Base-by-base conservation (phyloP, 164 flowering plant species). In the Umbellularia californica region DNA sequence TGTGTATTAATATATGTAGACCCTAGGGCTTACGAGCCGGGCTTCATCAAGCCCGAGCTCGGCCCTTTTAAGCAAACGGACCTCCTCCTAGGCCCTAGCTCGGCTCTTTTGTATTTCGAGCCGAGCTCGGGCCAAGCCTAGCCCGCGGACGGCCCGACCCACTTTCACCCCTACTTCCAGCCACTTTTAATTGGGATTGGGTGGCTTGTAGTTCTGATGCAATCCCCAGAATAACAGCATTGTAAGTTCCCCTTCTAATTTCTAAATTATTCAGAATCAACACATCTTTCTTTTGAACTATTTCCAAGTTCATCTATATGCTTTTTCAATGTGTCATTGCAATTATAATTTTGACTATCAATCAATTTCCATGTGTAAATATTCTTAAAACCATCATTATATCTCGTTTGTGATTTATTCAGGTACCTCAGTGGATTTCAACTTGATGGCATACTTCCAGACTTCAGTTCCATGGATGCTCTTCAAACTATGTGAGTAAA, bases 401-500 rank as follows among this genome's bases (percentile, higher is more conserved):
- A 55, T 55, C 60, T 55, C 19, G 60, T 55, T 55, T 55, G 19
- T 55, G 60, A 55, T 19, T 55, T 14, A 13, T 27, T 3, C 78
- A 85, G 90, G 80, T 41, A 75, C 58, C 83, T 87, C 1, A 33
- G 74, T 70, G 77, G 81, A n/a, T 75, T 68, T 63, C 80, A 65
- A 23, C 81, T 87, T 6, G 33, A 33, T 23, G 87, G 88, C 27
- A 3, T 69, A 28, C 77, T 87, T 70, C 87, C 88, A 52, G 85
- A 87, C 70, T 84, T 85, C 19, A 84, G 83, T 76, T 69, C 84
- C 79, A 78, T 87, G 84, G 80, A 73, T 73, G 85, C 84, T 15
- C 85, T 85, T 72, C 75, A 76, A 58, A 84, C 69, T 3, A 85
- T 84, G 88, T 87, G 47, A 82, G 84, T 69, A 50, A 47, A 30